A percentile compares a stretch with the other conserved stretches of the same genome.
Conservation (phyloP, 2,329 filamentous ascomycete genomes). For the Paramyrothecium roridum region DNA sequence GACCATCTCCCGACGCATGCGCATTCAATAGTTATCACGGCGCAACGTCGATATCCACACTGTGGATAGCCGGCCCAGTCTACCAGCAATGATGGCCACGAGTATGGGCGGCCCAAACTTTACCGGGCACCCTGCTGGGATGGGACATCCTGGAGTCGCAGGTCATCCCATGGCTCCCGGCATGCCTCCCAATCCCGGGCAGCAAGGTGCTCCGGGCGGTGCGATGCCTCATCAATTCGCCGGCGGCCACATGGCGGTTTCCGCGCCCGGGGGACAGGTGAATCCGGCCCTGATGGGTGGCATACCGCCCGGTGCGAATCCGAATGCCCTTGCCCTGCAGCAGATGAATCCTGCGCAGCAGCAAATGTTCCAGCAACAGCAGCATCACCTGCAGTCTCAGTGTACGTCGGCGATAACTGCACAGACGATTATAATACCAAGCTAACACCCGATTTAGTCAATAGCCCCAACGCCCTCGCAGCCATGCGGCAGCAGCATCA, state of each 20-base stretch:
- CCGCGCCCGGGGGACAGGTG: conserved; percentile 68
- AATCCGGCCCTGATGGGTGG: conserved; percentile 74
- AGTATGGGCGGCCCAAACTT: conserved; percentile 62
- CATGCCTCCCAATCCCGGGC: conserved; percentile 66
- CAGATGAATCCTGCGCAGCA: conserved; percentile 64
- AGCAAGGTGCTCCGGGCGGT: conserved; percentile 63
- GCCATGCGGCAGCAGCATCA: conserved; percentile 51
- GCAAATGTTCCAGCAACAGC: conserved; percentile 56
- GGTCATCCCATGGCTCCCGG: conserved; percentile 62
- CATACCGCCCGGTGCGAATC: conserved; percentile 67
- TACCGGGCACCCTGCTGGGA: conserved; percentile 64
- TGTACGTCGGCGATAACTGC: conserved; percentile 20
- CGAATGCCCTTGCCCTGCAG: conserved; percentile 67
- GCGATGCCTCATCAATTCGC: conserved; percentile 65
- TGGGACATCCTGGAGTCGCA: conserved; percentile 69
- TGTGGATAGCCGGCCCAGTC: conserved; percentile 51
- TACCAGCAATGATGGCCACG: conserved; percentile 61
- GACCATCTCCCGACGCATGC: conserved; percentile 25
- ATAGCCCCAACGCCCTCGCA: conserved; percentile 33
- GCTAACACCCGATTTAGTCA: conserved; percentile 18
- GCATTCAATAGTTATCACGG: conserved; percentile 45
- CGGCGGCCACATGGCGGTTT: conserved; percentile 65
- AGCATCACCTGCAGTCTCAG: conserved; percentile 32
- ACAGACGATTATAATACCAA: background rate
- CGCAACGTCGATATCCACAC: conserved; percentile 54